phyloP scores from a whole-genome alignment of 129 eudicot genomes.

The Chrysanthemum makinoi region DNA sequence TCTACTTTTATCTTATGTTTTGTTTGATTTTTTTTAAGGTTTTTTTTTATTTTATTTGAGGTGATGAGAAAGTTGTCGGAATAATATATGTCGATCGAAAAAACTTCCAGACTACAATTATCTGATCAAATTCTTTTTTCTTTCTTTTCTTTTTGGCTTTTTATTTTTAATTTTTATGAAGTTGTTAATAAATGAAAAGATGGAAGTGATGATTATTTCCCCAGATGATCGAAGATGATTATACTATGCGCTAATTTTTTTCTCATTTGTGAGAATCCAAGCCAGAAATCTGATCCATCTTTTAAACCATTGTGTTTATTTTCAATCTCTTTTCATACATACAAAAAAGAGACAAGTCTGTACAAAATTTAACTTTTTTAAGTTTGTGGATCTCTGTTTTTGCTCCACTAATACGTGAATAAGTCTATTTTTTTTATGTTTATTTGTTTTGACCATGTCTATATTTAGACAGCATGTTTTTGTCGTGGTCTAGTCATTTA shows the following conservation, averaged over 20 bases:
- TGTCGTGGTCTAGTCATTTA: no score
- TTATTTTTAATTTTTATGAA: no score
- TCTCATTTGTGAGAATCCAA: conserved; percentile 37
- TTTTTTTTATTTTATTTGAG: conserved; percentile 21
- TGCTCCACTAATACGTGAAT: no score
- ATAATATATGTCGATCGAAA: conserved; percentile 46
- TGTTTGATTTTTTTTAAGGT: neutral
- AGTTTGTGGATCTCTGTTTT: no score
- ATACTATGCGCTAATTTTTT: conserved; percentile 30
- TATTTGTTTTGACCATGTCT: no score
- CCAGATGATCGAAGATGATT: conserved; percentile 48
- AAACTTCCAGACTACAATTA: conserved; percentile 67
- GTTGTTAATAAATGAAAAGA: neutral
- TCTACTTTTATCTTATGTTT: neutral
- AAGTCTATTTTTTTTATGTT: no score
- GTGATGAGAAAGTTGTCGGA: conserved; percentile 50
- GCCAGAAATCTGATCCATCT: conserved; percentile 53
- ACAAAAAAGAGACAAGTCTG: no score
- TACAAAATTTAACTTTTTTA: no score
- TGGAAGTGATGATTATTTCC: conserved; percentile 43
- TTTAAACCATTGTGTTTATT: neutral
- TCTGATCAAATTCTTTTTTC: conserved; percentile 33
- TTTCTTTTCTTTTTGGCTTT: neutral
- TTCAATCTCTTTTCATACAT: neutral
- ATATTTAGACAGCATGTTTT: no score